These are phyloP conservation scores for Parastagonospora nodorum DNA, from an alignment of 2,329 filamentous ascomycete genomes.

Conservation along the genomic window DNA sequence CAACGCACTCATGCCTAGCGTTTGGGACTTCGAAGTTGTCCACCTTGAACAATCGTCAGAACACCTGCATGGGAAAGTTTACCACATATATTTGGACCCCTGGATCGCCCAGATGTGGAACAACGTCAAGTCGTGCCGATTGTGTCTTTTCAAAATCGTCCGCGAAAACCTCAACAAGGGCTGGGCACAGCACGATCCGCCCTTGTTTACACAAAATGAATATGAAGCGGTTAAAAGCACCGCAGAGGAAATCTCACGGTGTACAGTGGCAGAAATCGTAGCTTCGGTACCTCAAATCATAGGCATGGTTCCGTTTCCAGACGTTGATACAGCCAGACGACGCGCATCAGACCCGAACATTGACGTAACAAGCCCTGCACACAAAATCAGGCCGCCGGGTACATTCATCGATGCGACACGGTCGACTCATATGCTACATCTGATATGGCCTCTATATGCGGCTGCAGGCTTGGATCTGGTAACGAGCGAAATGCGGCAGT, in stretches of 20 bases:
- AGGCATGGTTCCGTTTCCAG: slow-evolving; percentile 34
- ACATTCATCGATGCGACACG: slow-evolving; percentile 26
- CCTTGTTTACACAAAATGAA: slow-evolving; percentile 15
- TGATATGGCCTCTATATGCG: slow-evolving; percentile 35
- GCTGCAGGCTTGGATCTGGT: slow-evolving; percentile 17
- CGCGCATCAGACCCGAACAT: background rate
- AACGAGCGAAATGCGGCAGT: slow-evolving; percentile 21
- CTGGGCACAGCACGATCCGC: slow-evolving; percentile 6
- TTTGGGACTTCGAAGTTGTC: slow-evolving; percentile 31
- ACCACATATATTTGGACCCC: slow-evolving; percentile 36
- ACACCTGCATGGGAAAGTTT: slow-evolving; percentile 24
- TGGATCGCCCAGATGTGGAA: slow-evolving; percentile 42
- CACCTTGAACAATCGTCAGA: slow-evolving; percentile 16
- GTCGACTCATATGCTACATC: slow-evolving; percentile 30
- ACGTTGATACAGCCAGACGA: background rate
- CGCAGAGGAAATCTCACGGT: slow-evolving; percentile 19
- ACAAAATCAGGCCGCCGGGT: slow-evolving; percentile 23
- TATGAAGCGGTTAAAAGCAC: slow-evolving; percentile 8
- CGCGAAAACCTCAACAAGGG: slow-evolving; percentile 26
- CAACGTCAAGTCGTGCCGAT: slow-evolving; percentile 27
- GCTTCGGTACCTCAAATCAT: slow-evolving; percentile 36
- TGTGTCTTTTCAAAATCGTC: slow-evolving; percentile 29
- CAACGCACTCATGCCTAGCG: slow-evolving; percentile 23
- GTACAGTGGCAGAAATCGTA: slow-evolving; percentile 17
- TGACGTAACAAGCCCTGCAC: slow-evolving; percentile 2